Base-by-base conservation (phyloP, 163 green algal species). In the Prototheca wickerhamii region DNA sequence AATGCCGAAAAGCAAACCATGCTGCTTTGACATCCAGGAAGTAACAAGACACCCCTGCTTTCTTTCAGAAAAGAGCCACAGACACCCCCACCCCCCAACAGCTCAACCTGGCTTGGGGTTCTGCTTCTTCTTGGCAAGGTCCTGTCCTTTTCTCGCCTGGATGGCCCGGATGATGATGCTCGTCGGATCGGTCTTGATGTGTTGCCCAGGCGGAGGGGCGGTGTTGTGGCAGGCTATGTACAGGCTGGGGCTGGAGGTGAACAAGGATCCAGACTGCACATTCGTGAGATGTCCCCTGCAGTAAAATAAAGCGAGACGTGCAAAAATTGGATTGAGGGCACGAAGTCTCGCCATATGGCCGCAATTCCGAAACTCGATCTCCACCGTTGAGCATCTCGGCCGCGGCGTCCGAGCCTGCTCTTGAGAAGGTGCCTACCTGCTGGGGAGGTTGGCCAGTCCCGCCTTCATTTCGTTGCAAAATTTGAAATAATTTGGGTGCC, bases 151-250 rank as follows among this genome's bases (percentile, higher is more conserved):
- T 53, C 60, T 68, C 49, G 43, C 66, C 42, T 79, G 67, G 28
- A 80, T 60, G 10, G 59, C 56, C 25, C 60, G 44, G 32, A 80
- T 70, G 18, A 80, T 64, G n/a, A 76, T 37, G 56, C 66, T 75
- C 40, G 63, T 75, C 20, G 60, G 61, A 60, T 80, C 73, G 5
- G 64, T 76, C 26, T 29, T 43, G n/a, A 80, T 63, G 25, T 76
- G 64, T 32, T 80, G 73, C 18, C 66, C 43, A 6, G 21, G 21
- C 8, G 68, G 61, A 23, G 73, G 73, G 21, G 56, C 57, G 0
- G 73, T 80, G 35, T 73, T 56, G 57, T 80, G 68, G n/a, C 49
- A 57, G 10, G 68, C 64, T 23, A 80, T 68, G 61, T 80, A 80
- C 0, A 29, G 2, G 4, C 44, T 23, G 10, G 67, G 63, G 29